Evolutionary conservation across 306 rosid genomes (phyloP).

Genomic region (Cicer pinnatifidum): DNA sequence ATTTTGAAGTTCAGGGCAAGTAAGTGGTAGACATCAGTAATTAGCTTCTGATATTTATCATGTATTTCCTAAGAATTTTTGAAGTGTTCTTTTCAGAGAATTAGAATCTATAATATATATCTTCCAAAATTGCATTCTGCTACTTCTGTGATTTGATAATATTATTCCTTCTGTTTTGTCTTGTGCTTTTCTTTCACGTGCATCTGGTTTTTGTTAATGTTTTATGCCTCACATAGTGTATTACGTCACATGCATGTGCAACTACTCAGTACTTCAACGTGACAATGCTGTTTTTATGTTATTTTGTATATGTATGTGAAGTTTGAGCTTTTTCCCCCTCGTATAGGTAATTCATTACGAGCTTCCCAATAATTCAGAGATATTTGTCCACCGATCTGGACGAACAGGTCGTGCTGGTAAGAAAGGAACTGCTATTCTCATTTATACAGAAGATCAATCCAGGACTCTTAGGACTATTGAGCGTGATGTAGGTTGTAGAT

Average conservation of each 20-base stretch:
- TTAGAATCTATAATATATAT: not conserved
- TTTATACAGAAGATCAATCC: constrained; percentile 67
- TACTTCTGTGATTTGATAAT: not conserved
- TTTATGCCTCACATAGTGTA: not conserved
- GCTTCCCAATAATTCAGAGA: constrained; percentile 88
- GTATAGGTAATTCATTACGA: constrained; percentile 87
- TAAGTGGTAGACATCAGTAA: constrained; percentile 13
- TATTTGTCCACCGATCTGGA: constrained; percentile 98
- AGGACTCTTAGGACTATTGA: constrained; percentile 76
- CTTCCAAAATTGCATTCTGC: constrained; percentile 7
- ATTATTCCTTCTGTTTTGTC: constrained; percentile 15
- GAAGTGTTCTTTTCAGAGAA: constrained; percentile 22
- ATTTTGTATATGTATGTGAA: constrained; percentile 12
- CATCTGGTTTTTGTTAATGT: constrained; percentile 19
- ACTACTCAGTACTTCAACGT: not conserved
- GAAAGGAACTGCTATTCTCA: constrained; percentile 86
- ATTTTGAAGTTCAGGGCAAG: constrained; percentile 14
- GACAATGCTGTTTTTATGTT: constrained; percentile 19
- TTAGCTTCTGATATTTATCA: constrained; percentile 2
- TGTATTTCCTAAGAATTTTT: not conserved
- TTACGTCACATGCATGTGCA: not conserved
- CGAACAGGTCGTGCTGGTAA: constrained; percentile 99
- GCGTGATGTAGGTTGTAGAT: constrained; percentile 85
- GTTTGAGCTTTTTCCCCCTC: constrained; percentile 14
- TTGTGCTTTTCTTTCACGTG: not conserved